These are phyloP conservation scores for Rubia tinctorum DNA, from an alignment of 305 asterid species.

Conservation along the genomic window DNA sequence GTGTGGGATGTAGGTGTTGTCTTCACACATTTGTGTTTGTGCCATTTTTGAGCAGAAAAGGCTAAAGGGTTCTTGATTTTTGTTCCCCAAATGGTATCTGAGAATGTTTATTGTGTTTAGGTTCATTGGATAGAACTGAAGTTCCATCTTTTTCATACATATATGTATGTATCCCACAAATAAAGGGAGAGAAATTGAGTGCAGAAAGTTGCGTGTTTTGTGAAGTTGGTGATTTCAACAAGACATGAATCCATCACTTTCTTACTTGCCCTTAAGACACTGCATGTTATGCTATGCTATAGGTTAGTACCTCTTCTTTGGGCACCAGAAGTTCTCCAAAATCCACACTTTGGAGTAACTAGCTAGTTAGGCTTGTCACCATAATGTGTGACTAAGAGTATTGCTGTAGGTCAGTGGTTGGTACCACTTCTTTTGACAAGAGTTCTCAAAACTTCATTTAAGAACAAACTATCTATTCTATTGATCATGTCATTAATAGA, in stretches of 20 bases:
- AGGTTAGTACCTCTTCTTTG: background rate
- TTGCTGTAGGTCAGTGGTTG: background rate
- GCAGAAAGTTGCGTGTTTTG: background rate
- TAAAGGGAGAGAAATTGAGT: background rate
- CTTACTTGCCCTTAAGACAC: background rate
- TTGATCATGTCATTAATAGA: too few relatives aligned
- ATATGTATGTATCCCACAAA: background rate
- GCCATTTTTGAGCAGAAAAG: constrained; percentile 27
- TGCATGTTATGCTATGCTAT: background rate
- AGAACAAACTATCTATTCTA: too few relatives aligned
- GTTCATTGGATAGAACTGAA: constrained; percentile 16
- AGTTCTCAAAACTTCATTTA: too few relatives aligned
- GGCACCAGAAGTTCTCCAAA: background rate
- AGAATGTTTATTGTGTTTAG: constrained; percentile 26
- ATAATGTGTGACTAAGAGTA: background rate
- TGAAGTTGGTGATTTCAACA: constrained; percentile 5
- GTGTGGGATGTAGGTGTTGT: constrained; percentile 36
- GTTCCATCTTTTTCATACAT: background rate
- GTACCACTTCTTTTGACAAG: background rate
- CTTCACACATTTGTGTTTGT: constrained; percentile 22
- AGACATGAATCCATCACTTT: constrained; percentile 7
- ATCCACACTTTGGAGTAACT: background rate
- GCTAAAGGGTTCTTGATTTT: constrained; percentile 19
- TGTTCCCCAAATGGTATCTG: constrained; percentile 24
- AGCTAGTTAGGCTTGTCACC: background rate